Evolutionary conservation across 345 rosid species (phyloP).

Genomic region (Kandelia obovata): DNA sequence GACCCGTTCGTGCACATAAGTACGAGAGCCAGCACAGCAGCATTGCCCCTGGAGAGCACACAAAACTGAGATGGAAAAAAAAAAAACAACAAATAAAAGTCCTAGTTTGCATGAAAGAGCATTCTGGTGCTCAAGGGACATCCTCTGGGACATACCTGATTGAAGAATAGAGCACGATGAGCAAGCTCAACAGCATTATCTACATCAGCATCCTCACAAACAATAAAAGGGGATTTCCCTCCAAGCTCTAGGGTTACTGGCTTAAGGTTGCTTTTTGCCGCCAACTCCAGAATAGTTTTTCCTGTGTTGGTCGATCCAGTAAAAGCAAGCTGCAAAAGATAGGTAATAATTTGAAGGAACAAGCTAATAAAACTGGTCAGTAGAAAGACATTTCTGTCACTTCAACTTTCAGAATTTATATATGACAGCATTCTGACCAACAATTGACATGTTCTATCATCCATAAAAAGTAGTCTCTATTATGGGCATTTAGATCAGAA

Average conservation of each 20-base stretch:
- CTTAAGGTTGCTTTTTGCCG: slow-evolving; percentile 87
- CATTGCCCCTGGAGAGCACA: slow-evolving; percentile 80
- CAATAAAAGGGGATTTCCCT: slow-evolving; percentile 94
- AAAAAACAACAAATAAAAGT: too few species aligned
- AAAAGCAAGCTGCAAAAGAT: slow-evolving; percentile 68
- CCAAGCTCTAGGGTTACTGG: slow-evolving; percentile 93
- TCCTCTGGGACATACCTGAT: slow-evolving; percentile 53
- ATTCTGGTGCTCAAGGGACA: neutral
- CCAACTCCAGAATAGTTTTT: slow-evolving; percentile 57
- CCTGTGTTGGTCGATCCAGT: slow-evolving; percentile 88
- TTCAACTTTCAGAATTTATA: too few species aligned
- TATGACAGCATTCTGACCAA: too few species aligned
- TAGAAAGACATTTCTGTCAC: neutral
- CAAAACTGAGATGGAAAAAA: slow-evolving; percentile 1
- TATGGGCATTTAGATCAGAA: too few species aligned
- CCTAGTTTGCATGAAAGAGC: neutral
- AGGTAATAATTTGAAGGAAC: slow-evolving; percentile 1
- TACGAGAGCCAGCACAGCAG: slow-evolving; percentile 95
- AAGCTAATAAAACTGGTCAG: neutral
- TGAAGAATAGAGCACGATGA: slow-evolving; percentile 82
- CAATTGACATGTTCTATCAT: too few species aligned
- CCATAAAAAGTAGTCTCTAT: too few species aligned
- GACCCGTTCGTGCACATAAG: slow-evolving; percentile 74
- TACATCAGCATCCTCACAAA: slow-evolving; percentile 90
- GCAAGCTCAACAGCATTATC: slow-evolving; percentile 85